Base-by-base conservation (phyloP, 2,329 filamentous ascomycete genomes). In the Myriosclerotinia curreyana region DNA sequence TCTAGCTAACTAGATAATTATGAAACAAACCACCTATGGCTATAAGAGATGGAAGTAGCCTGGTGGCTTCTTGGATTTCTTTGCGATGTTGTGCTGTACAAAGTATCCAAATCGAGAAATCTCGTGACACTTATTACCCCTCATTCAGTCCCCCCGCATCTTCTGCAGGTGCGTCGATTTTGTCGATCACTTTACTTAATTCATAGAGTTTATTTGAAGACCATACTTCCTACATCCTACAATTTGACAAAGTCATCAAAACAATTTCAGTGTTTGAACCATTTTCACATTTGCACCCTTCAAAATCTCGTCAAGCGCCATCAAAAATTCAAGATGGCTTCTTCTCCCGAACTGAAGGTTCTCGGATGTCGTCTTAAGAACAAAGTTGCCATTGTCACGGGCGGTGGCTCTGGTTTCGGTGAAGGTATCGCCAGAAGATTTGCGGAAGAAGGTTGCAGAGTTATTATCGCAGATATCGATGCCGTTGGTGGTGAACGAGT, bases 391-490 rank as follows among this genome's bases (percentile, higher is more conserved):
- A 80, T 86, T 61, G 79, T 86, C 28, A 85, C 83, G 17, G 84
- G 86, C 55, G 86, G 79, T 9, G 85, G 83, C 2, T 84, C 82
- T 14, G 86, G 86, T 2, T 89, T 89, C 68, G 86, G 86, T 62
- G 83, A 81, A 64, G 85, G 81, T 42, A 88, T 88, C 60, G 82
- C 82, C 0, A 76, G 80, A 62, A 82, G 83, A 62, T 88, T 87
- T 73, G 78, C 81, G 7, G 72, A 79, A 31, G 85, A 89, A 75
- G 86, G 86, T 48, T 81, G 81, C 58, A 80, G 80, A 67, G 85
- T 89, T 42, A 74, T 89, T 59, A 82, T 89, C 61, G 83, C 83
- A 2, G 86, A 89, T 73, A 78, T 89, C 65, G 82, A 84, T 38
- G 75, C 80, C 20, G 75, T 79, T 5, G 80, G 80, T 0, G 86